Base-by-base conservation (phyloP, 2,329 filamentous ascomycete genomes). In the Fusarium abutilonis region DNA sequence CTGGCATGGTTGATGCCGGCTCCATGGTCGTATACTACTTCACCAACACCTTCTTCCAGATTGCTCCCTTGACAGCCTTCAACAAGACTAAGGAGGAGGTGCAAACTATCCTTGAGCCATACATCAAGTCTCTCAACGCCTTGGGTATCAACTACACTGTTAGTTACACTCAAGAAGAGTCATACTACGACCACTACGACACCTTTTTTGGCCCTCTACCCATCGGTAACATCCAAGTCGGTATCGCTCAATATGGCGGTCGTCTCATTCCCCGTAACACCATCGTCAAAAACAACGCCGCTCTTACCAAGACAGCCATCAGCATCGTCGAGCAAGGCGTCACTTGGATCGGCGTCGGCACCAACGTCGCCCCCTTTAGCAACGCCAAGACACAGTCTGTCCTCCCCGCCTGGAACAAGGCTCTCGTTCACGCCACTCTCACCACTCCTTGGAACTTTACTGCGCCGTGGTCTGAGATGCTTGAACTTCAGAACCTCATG, bases 11-110 rank as follows among this genome's bases (percentile, higher is more conserved):
- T 14, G 82, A 83, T 57, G 73, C 78, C 2, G 84, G 83, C 9
- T 76, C 77, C 17, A 82, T 80, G 75, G 72, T 76, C 26, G 73
- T 80, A n/a, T 85, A 81, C 71, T 78, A 76, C 60, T 79, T 83
- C 59, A 80, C 76, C 51, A 78, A 78, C 60, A 68, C 72, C 11
- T 76, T 76, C 63, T 85, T 86, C 71, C 52, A 60, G 15, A 55
- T 67, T 3, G 41, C 50, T 2, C 60, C 67, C 4, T 62, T 84
- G 23, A 84, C 80, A 0, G 80, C 76, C 1, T 83, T 80, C 34
- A 76, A 78, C 64, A 79, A 82, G 55, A 78, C 76, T 3, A 70
- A 76, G 3, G 69, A 64, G 5, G 64, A 84, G 38, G 75, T 84
- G 10, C 66, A 77, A 34, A 61, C 65, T 3, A 77, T 82, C 17